Percentiles rank a stretch among this genome's conserved stretches.
Evolutionary conservation across 108 stramenopile species (phyloP).

Genomic region (Conticribra guillardii): DNA sequence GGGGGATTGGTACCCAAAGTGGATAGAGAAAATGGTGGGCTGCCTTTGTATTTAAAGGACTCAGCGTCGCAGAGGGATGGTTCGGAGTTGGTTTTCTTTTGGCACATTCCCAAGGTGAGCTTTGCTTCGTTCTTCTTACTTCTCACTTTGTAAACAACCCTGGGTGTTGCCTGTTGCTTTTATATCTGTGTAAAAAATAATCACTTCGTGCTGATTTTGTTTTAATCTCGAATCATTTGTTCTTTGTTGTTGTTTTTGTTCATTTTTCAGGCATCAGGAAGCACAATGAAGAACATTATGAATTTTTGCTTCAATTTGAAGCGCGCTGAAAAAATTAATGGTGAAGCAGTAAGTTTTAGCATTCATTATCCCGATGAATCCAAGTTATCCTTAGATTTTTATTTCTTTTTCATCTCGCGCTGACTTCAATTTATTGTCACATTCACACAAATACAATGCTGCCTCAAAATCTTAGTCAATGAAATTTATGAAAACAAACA

Average conservation of each 20-base stretch:
- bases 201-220: neutral
- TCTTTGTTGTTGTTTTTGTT: neutral
- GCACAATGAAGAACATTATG: slow-evolving; percentile 30
- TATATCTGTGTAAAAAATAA: neutral
- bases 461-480: slow-evolving; percentile 12
- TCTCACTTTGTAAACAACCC: no score
- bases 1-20: neutral
- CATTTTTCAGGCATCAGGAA: slow-evolving; percentile 22
- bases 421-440: no score
- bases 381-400: no score
- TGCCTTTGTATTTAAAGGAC: neutral
- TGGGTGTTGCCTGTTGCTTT: no score
- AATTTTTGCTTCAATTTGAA: slow-evolving; percentile 38
- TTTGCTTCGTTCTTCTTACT: no score
- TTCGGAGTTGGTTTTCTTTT: slow-evolving; percentile 26
- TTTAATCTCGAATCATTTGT: neutral
- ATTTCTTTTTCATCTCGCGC: no score
- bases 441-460: no score
- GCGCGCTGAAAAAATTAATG: slow-evolving; percentile 24
- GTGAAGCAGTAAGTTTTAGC: slow-evolving; percentile 17
- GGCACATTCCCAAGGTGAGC: slow-evolving; percentile 37
- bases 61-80: neutral
- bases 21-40: neutral
- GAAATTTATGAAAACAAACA: slow-evolving; percentile 2
- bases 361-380: no score